phyloP scores from a whole-genome alignment of 2,329 filamentous ascomycete genomes.

The Aspergillus caelatus region DNA sequence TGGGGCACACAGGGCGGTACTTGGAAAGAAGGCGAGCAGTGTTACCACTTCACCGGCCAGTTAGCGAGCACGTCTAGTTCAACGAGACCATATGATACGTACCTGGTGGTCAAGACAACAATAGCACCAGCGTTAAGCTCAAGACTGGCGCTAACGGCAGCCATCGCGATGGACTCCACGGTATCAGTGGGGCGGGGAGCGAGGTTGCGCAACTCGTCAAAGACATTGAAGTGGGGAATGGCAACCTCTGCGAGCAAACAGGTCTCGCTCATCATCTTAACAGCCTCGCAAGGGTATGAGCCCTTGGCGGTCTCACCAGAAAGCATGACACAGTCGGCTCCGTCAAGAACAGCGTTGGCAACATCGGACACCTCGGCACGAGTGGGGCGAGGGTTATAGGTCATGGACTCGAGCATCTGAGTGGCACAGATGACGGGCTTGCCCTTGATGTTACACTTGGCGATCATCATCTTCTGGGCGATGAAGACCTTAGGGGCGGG shows the following conservation, averaged over 20 bases:
- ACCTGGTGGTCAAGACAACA: constrained; percentile 90
- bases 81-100: constrained; percentile 30
- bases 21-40: constrained; percentile 96
- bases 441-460: constrained; percentile 99
- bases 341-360: constrained; percentile 95
- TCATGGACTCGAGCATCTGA: constrained; percentile 99
- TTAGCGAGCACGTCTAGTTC: constrained; percentile 23
- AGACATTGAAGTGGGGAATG: constrained; percentile 94
- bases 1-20: constrained; percentile 97
- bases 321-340: constrained; percentile 99
- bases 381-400: constrained; percentile 97
- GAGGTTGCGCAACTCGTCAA: constrained; percentile 88
- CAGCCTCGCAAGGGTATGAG: constrained; percentile 86
- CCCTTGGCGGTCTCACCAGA: constrained; percentile 99
- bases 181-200: constrained; percentile 82
- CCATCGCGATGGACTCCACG: constrained; percentile 94
- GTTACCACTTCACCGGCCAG: constrained; percentile 65
- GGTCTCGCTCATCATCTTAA: constrained; percentile 97
- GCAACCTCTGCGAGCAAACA: constrained; percentile 96
- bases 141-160: constrained; percentile 90
- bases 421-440: constrained; percentile 99
- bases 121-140: constrained; percentile 97
- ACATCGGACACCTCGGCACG: constrained; percentile 98
- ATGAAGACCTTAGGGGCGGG: constrained; percentile 98
- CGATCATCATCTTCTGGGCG: constrained; percentile 99